Conservation (phyloP, 208 protist species). For the Herpetomonas tarakana region DNA sequence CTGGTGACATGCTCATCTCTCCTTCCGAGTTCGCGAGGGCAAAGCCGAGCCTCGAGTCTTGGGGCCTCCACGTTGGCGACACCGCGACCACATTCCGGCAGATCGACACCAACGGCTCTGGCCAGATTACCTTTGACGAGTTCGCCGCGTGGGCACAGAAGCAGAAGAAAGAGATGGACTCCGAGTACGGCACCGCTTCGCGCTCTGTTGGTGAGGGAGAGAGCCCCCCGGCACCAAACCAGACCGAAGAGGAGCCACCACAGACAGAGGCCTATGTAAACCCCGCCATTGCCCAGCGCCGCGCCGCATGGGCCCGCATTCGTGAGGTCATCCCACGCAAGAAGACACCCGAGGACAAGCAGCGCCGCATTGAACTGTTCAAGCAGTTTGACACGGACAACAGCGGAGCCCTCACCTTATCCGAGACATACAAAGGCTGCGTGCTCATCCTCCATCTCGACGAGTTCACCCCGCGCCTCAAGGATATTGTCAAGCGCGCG, state of each 20-base stretch:
- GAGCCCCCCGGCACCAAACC: neutral
- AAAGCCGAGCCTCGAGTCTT: slow-evolving; percentile 45
- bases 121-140: slow-evolving; percentile 79
- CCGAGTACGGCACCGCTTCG: slow-evolving; percentile 19
- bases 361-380: slow-evolving; percentile 41
- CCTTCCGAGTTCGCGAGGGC: slow-evolving; percentile 60
- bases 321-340: slow-evolving; percentile 19
- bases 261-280: neutral
- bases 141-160: slow-evolving; percentile 57
- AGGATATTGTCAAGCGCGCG: slow-evolving; percentile 53
- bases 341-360: slow-evolving; percentile 28
- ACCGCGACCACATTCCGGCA: slow-evolving; percentile 56
- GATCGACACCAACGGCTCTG: slow-evolving; percentile 67
- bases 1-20: slow-evolving; percentile 63
- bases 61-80: slow-evolving; percentile 54
- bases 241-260: neutral
- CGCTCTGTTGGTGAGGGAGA: neutral
- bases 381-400: slow-evolving; percentile 52
- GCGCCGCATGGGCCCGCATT: slow-evolving; percentile 7
- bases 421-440: slow-evolving; percentile 42
- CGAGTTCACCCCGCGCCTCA: slow-evolving; percentile 28
- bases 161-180: slow-evolving; percentile 40
- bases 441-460: slow-evolving; percentile 18
- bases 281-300: neutral
- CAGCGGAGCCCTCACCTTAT: slow-evolving; percentile 41